Base-by-base conservation (phyloP, 306 rosid species). In the Prunus mira region DNA sequence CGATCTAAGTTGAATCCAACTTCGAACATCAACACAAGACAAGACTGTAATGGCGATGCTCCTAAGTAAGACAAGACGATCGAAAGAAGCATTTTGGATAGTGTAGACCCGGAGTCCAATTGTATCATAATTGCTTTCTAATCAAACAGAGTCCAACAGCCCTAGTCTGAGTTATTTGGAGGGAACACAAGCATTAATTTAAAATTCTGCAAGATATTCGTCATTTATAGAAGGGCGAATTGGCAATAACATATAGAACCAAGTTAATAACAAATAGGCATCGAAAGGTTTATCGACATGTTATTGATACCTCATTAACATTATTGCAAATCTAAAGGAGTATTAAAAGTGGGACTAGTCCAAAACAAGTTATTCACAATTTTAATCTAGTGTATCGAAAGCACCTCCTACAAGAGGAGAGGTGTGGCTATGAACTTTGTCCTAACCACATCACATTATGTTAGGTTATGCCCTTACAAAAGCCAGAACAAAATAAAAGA, bases 91-190 rank as follows among this genome's bases (percentile, higher is more conserved):
- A 78, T 65, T 60, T 82, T 90, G 98, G 81, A 87, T 67, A 0
- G 87, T 87, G 81, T 93, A 93, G 64, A 91, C 78, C 54, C 89
- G 91, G 45, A 91, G 84, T 41, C 93, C 93, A 27, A 90, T 85
- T 20, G 85, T 57, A 83, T 90, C 86, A 93, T 97, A 93, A 79
- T 93, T 91, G 84, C 97, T 93, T 81, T 93, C 97, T 22, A 96
- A 88, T 97, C 97, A 93, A 81, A 93, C 84, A 50, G 91, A 87
- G 57, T 93, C 98, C 71, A 85, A 81, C 38, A 66, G 67, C 69
- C 89, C 97, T 91, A 79, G 47, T 88, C 96, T 12, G 91, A 86
- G 70, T 92, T 81, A 85, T 88, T 87, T 38, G 90, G 78, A 78
- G 97, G 89, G 81, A 93, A 78, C 71, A 66, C 25, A 76, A n/a